These are phyloP conservation scores for Trichosporon faecale DNA, from an alignment of 1,284 basidiomycete species.

Conservation along the genomic window DNA sequence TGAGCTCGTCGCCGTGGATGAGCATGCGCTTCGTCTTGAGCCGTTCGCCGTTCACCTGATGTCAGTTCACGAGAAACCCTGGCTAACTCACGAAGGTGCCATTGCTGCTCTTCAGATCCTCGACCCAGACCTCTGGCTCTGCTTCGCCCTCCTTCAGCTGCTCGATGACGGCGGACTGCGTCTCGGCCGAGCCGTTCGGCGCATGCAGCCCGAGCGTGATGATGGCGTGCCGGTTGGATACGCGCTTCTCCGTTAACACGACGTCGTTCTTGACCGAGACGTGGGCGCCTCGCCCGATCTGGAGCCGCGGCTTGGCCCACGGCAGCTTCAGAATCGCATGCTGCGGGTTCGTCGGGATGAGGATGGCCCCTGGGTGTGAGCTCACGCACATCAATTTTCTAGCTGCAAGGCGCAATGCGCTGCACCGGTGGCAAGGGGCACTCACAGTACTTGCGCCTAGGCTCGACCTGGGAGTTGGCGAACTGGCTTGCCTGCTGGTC, in stretches of 20 bases:
- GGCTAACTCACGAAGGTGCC: constrained; percentile 70
- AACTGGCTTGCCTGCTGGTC: constrained; percentile 32
- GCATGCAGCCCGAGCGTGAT: constrained; percentile 41
- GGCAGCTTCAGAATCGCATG: constrained; percentile 48
- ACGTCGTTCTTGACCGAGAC: constrained; percentile 39
- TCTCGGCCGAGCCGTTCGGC: constrained; percentile 16
- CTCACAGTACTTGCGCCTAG: constrained; percentile 50
- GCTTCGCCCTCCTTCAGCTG: constrained; percentile 41
- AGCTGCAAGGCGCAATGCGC: not conserved
- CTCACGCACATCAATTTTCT: not conserved
- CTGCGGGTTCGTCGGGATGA: constrained; percentile 45
- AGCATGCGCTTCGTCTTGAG: constrained; percentile 61
- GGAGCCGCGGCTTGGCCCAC: constrained; percentile 41
- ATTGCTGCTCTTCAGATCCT: constrained; percentile 70
- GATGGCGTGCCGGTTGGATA: constrained; percentile 48
- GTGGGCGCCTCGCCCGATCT: constrained; percentile 45
- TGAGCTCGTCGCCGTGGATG: constrained; percentile 74
- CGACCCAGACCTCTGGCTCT: constrained; percentile 62
- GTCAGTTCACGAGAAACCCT: not conserved
- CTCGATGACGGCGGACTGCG: constrained; percentile 26
- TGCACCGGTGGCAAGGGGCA: not conserved
- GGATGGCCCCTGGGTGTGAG: constrained; percentile 45
- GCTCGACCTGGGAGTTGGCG: constrained; percentile 41
- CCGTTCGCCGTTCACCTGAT: constrained; percentile 67
- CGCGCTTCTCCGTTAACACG: constrained; percentile 42